Evolutionary conservation across 192 early-diverging fungal species (phyloP).

Genomic region (Podila verticillata): DNA sequence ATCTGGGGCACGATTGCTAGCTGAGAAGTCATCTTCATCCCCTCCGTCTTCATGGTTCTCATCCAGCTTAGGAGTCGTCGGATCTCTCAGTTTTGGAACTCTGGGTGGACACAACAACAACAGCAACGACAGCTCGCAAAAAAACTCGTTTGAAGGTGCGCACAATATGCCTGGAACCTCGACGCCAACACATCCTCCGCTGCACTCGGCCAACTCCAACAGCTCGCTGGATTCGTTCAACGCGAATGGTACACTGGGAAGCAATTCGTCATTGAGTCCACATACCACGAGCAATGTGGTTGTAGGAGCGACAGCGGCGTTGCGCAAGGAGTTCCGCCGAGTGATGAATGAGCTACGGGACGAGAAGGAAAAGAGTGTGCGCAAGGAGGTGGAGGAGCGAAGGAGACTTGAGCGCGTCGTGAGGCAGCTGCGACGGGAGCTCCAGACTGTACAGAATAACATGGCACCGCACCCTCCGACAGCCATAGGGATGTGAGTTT

Average conservation of each 20-base stretch:
- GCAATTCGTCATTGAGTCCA: background rate
- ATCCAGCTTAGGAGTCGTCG: constrained; percentile 8
- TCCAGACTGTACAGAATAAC: constrained; percentile 21
- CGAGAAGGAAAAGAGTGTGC: constrained; percentile 61
- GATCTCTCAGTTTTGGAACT: constrained; percentile 17
- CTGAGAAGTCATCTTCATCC: constrained; percentile 1
- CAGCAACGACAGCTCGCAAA: constrained; percentile 9
- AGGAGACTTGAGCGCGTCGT: constrained; percentile 53
- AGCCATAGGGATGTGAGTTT: too few relatives aligned
- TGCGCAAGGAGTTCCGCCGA: constrained; percentile 65
- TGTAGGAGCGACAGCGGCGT: constrained; percentile 52
- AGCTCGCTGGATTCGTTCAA: background rate
- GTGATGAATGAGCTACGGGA: constrained; percentile 58
- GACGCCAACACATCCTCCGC: constrained; percentile 4
- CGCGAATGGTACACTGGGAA: background rate
- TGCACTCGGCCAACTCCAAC: constrained; percentile 5
- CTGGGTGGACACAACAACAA: background rate
- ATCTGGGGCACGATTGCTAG: constrained; percentile 36
- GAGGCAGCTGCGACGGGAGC: constrained; percentile 58
- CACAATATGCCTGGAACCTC: background rate
- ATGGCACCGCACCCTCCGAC: too few relatives aligned
- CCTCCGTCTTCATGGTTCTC: constrained; percentile 11
- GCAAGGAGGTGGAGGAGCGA: constrained; percentile 59
- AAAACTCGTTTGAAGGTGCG: background rate
- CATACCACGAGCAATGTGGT: constrained; percentile 5